Conservation (phyloP, 2,329 filamentous ascomycete genomes). For the Geosmithia morbida region DNA sequence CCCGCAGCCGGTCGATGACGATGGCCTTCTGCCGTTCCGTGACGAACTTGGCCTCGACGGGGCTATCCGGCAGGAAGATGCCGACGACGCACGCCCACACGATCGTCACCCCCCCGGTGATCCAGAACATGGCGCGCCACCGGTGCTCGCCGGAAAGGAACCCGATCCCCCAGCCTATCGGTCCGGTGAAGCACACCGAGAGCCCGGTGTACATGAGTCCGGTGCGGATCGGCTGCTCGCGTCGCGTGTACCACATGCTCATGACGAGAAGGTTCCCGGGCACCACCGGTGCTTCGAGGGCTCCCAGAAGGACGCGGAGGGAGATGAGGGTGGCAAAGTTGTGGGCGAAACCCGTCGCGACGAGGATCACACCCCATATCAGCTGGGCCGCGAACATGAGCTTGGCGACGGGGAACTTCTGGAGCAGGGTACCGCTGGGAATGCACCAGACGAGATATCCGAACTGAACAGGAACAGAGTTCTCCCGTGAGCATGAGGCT, state of each 20-base stretch:
- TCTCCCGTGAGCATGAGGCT: no score
- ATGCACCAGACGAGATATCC: constrained; percentile 19
- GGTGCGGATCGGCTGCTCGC: constrained; percentile 31
- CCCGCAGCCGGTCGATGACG: constrained; percentile 30
- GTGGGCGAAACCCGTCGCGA: constrained; percentile 12
- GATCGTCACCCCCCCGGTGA: constrained; percentile 10
- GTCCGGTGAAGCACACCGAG: constrained; percentile 7
- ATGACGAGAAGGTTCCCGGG: constrained; percentile 12
- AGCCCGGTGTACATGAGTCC: constrained; percentile 11
- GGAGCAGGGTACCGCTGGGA: constrained; percentile 14
- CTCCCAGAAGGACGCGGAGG: constrained; percentile 13
- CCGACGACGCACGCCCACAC: constrained; percentile 40
- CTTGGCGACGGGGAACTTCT: constrained; percentile 19
- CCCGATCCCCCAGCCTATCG: constrained; percentile 8
- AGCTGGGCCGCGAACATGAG: constrained; percentile 11
- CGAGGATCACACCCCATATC: constrained; percentile 13
- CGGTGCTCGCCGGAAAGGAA: constrained; percentile 5
- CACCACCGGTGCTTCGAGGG: constrained; percentile 14
- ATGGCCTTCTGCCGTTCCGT: constrained; percentile 27
- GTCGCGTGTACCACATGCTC: constrained; percentile 3
- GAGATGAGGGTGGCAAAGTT: constrained; percentile 12
- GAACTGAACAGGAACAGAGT: no score
- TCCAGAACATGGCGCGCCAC: constrained; percentile 8
- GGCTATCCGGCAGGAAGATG: constrained; percentile 36
- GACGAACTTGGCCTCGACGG: constrained; percentile 33